Evolutionary conservation across 306 rosid species (phyloP).

Genomic region (Corylus heterophylla): DNA sequence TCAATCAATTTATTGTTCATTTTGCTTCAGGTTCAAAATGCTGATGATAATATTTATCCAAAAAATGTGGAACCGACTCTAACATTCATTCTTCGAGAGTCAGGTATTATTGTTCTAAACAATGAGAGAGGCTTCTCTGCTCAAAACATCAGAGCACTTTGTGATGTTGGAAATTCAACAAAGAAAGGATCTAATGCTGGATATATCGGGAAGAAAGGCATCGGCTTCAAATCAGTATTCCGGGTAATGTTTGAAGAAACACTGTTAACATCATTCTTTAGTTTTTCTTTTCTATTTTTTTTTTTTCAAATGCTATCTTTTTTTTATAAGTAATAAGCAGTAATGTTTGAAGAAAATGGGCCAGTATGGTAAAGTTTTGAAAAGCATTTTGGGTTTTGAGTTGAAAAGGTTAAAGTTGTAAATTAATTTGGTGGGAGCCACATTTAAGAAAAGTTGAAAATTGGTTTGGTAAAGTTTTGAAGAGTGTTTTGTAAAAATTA

Average conservation of each 20-base stretch:
- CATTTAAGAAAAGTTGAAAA: too few relatives aligned
- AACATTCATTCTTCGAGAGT: conserved; percentile 79
- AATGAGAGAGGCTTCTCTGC: conserved; percentile 85
- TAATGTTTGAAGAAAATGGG: too few relatives aligned
- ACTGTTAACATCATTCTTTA: not conserved
- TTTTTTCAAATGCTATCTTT: too few relatives aligned
- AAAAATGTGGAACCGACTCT: conserved; percentile 80
- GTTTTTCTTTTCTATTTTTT: not conserved
- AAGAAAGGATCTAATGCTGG: conserved; percentile 90
- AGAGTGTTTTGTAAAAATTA: too few relatives aligned
- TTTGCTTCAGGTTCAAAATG: conserved; percentile 87
- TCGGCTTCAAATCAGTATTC: conserved; percentile 95
- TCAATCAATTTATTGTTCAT: conserved; percentile 28
- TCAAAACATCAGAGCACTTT: conserved; percentile 85
- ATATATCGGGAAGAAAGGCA: conserved; percentile 94
- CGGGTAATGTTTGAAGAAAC: conserved; percentile 54
- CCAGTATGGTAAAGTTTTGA: too few relatives aligned
- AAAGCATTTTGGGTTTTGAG: too few relatives aligned
- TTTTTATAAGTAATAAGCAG: not conserved
- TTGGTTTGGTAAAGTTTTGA: too few relatives aligned
- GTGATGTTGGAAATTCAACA: conserved; percentile 96
- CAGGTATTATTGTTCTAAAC: conserved; percentile 74
- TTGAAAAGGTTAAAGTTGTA: too few relatives aligned
- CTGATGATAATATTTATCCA: conserved; percentile 86
- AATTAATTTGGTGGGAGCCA: too few relatives aligned